Conservation (phyloP, 1,284 basidiomycete genomes). For the Ganoderma meredithae region DNA sequence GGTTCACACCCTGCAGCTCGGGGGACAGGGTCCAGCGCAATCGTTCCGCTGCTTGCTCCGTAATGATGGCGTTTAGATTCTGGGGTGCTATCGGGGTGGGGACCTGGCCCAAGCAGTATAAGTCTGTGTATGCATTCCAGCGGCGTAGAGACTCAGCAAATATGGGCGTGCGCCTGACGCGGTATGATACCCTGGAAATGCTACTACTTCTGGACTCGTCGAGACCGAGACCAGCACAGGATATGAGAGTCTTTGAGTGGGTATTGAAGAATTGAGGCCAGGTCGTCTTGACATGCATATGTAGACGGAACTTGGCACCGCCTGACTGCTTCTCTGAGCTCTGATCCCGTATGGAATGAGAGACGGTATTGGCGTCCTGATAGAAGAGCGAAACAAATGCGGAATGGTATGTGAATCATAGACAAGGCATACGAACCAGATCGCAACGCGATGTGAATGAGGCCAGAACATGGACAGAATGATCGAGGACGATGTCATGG, state of each 20-base stretch:
- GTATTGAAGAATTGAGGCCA: background rate
- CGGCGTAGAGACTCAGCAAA: background rate
- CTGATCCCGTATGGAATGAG: too few species aligned
- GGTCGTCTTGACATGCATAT: background rate
- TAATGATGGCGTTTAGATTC: slow-evolving; percentile 1
- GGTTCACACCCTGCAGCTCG: background rate
- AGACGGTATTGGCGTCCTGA: too few species aligned
- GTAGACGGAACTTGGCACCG: background rate
- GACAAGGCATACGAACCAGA: background rate
- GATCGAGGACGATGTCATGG: background rate
- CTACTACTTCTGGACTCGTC: background rate
- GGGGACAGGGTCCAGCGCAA: background rate
- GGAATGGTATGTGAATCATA: background rate
- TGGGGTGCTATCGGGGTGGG: background rate
- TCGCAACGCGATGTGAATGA: background rate
- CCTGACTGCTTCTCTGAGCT: background rate
- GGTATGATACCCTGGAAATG: background rate
- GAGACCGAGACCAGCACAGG: background rate
- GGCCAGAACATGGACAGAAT: background rate
- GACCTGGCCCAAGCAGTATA: slow-evolving; percentile 4
- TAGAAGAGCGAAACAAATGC: background rate
- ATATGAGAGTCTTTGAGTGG: background rate
- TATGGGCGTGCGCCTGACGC: background rate
- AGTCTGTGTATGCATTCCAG: background rate
- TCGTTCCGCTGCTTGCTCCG: background rate